These are phyloP conservation scores for Colletotrichum sp. DNA, from an alignment of 2,329 filamentous ascomycete genomes.

Conservation along the genomic window DNA sequence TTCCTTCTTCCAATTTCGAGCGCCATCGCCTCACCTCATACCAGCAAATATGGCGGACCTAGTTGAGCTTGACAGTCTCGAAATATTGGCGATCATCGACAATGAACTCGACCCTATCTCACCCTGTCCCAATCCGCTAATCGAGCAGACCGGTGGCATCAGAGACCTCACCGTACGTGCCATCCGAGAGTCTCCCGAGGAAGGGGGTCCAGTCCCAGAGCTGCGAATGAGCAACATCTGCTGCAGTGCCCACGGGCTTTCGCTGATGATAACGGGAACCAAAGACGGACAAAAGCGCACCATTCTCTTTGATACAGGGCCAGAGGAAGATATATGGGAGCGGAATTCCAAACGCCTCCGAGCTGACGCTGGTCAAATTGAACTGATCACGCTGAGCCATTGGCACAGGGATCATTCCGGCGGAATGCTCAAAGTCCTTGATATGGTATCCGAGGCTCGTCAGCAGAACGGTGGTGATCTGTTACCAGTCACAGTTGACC, in stretches of 20 bases:
- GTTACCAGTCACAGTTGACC: slow-evolving; percentile 43
- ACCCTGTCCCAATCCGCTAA: slow-evolving; percentile 44
- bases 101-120: slow-evolving; percentile 61
- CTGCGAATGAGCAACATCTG: slow-evolving; percentile 55
- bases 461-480: not conserved
- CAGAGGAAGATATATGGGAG: slow-evolving; percentile 56
- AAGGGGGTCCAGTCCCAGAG: slow-evolving; percentile 46
- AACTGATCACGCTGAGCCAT: slow-evolving; percentile 54
- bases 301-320: slow-evolving; percentile 59
- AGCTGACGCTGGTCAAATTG: slow-evolving; percentile 22
- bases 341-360: slow-evolving; percentile 50
- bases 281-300: slow-evolving; percentile 48
- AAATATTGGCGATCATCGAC: slow-evolving; percentile 56
- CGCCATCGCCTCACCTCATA: not conserved
- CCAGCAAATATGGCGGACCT: not conserved
- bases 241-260: slow-evolving; percentile 60
- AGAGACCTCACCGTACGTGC: slow-evolving; percentile 42
- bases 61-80: slow-evolving; percentile 38
- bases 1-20: not conserved
- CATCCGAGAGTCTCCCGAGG: slow-evolving; percentile 36
- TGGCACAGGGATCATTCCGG: slow-evolving; percentile 63
- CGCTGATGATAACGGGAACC: slow-evolving; percentile 54
- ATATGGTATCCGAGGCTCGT: slow-evolving; percentile 46
- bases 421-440: slow-evolving; percentile 53
- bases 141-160: slow-evolving; percentile 47